Percentiles rank a stretch among this genome's conserved stretches.
phyloP scores from a whole-genome alignment of 2,329 filamentous ascomycete species.

The Penicillium sp. region DNA sequence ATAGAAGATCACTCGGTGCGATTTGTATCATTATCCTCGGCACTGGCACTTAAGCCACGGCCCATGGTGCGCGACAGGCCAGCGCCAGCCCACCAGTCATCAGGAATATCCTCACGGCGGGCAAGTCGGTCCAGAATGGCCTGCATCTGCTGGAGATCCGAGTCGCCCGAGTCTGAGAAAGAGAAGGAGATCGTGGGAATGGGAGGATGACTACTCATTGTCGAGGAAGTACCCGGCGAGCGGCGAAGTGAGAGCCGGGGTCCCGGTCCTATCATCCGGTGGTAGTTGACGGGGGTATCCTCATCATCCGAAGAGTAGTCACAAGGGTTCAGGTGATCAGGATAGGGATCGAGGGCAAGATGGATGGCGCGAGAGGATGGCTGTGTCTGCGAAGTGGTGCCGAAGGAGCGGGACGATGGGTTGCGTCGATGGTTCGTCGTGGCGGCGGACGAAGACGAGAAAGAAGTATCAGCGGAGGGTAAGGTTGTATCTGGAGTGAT shows the following conservation, averaged over 20 bases:
- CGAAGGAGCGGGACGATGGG: conserved; percentile 32
- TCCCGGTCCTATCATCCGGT: conserved; percentile 9
- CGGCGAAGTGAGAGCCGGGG: conserved; percentile 21
- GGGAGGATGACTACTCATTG: conserved; percentile 35
- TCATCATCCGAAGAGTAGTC: conserved; percentile 37
- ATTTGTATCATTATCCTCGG: conserved; percentile 24
- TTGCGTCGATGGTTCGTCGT: conserved; percentile 27
- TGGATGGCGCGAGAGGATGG: conserved; percentile 26
- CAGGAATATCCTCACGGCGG: conserved; percentile 70
- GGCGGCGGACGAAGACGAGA: conserved; percentile 57
- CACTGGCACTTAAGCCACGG: conserved; percentile 27
- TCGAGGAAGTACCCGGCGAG: conserved; percentile 27
- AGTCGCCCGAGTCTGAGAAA: conserved; percentile 30
- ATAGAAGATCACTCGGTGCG: conserved; percentile 1
- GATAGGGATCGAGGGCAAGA: conserved; percentile 35
- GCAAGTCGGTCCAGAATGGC: conserved; percentile 69
- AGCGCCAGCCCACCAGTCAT: conserved; percentile 76
- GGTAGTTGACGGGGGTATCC: conserved; percentile 21
- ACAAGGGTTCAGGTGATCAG: conserved; percentile 37
- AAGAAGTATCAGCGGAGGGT: conserved; percentile 78
- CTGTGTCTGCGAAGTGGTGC: conserved; percentile 47
- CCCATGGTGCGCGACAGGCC: conserved; percentile 60
- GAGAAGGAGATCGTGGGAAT: conserved; percentile 34
- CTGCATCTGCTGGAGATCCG: conserved; percentile 63
- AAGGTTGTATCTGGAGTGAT: conserved; percentile 78